Evolutionary conservation across 352 stramenopile species (phyloP).

Genomic region (Globisporangium barbulae): DNA sequence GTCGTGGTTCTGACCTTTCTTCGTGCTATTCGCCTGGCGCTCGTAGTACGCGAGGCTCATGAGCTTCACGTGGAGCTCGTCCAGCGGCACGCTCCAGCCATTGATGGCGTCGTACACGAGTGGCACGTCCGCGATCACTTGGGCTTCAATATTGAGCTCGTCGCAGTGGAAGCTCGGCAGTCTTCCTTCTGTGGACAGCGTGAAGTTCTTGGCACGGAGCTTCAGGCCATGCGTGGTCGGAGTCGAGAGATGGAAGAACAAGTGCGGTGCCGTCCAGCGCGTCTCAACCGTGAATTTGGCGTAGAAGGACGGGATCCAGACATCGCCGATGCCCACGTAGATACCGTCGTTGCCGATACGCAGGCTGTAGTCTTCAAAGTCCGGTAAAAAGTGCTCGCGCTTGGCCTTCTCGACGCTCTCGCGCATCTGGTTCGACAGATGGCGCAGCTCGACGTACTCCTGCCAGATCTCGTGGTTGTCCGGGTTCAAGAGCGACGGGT

Average conservation of each 20-base stretch:
- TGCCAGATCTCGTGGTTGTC: constrained; percentile 50
- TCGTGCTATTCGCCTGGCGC: constrained; percentile 46
- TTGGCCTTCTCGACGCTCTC: constrained; percentile 66
- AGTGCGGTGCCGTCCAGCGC: constrained; percentile 47
- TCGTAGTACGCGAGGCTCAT: constrained; percentile 77
- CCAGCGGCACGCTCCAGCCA: constrained; percentile 58
- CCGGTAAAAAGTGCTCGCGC: constrained; percentile 60
- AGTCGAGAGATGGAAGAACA: constrained; percentile 63
- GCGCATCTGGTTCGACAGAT: constrained; percentile 51
- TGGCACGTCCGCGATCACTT: constrained; percentile 61
- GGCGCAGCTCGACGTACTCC: constrained; percentile 72
- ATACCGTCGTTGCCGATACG: constrained; percentile 67
- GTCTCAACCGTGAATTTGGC: constrained; percentile 74
- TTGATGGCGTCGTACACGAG: constrained; percentile 56
- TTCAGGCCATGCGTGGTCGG: constrained; percentile 51
- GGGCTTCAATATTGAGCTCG: constrained; percentile 71
- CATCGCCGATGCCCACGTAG: constrained; percentile 66
- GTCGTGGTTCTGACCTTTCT: constrained; percentile 62
- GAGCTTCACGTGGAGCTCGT: constrained; percentile 62
- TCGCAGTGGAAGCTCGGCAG: constrained; percentile 75
- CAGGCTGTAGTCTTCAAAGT: constrained; percentile 56
- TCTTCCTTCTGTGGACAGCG: constrained; percentile 54
- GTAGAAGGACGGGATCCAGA: constrained; percentile 73
- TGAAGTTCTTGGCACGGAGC: constrained; percentile 63
- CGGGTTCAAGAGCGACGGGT: constrained; percentile 32